Conservation (phyloP, 2,329 filamentous ascomycete genomes). For the Ceratocystis variospora region DNA sequence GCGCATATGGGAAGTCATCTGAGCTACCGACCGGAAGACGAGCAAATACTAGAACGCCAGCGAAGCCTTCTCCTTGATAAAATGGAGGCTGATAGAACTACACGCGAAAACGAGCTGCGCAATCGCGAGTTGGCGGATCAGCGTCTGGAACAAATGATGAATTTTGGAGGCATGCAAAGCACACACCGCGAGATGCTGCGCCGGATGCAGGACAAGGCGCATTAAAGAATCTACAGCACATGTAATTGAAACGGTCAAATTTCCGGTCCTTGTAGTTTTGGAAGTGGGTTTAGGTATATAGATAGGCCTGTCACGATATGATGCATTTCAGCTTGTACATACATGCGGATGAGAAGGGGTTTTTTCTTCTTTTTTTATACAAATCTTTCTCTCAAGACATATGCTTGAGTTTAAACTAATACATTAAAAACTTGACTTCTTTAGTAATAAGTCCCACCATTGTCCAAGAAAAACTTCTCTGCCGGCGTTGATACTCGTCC, state of each 20-base stretch:
- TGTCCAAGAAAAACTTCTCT: constrained; percentile 37
- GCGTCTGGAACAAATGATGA: constrained; percentile 61
- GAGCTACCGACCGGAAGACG: constrained; percentile 27
- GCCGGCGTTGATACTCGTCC: constrained; percentile 36
- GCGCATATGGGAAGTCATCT: neutral
- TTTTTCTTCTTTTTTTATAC: too few species aligned
- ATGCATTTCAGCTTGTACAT: neutral
- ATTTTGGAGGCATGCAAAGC: constrained; percentile 58
- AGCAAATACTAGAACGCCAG: constrained; percentile 37
- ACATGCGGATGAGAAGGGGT: neutral
- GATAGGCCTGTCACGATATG: neutral
- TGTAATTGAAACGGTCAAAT: neutral
- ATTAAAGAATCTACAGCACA: neutral
- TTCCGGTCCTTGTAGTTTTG: neutral
- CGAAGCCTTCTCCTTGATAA: constrained; percentile 45
- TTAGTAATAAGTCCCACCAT: constrained; percentile 25
- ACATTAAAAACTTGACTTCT: neutral
- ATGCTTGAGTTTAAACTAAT: neutral
- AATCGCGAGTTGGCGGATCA: constrained; percentile 47
- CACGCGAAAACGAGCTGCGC: constrained; percentile 42
- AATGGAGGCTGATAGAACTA: constrained; percentile 47
- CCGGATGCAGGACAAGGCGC: constrained; percentile 48
- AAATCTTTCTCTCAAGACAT: neutral
- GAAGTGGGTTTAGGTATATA: neutral
- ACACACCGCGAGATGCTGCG: constrained; percentile 68